Base-by-base conservation (phyloP, 2,329 filamentous ascomycete genomes). In the Fusarium hainanense region DNA sequence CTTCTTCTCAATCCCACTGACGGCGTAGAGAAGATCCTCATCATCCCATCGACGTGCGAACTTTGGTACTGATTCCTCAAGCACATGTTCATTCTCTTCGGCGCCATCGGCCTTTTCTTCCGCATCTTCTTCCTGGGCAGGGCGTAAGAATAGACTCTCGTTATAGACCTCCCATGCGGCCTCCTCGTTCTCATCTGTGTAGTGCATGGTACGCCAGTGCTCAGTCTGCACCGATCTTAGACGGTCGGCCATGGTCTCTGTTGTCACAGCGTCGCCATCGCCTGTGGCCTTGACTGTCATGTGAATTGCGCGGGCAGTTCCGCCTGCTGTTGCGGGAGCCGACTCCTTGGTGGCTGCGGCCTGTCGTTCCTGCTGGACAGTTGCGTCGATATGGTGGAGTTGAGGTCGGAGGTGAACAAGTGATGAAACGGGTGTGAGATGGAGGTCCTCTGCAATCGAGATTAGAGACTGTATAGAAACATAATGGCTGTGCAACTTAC, bases 341-440 rank as follows among this genome's bases (percentile, higher is more conserved):
- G 77, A 70, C 25, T 80, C 79, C 57, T 79, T 78, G 79, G 81
- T 75, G 30, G 79, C 75, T 77, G 82, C 75, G 37, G 81, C 80
- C 50, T 80, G 79, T 43, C 84, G 83, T 37, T 92, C 89, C 58
- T 93, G 86, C 74, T 98, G 93, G 48, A 90, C 85, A 47, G 89
- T 82, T 6, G 96, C 95, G 80, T 98, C 96, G 72, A 98, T 86
- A 81, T 98, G 94, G 80, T 97, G 93, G 66, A 97, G 92, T 76
- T 98, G 93, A 0, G 96, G 94, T 6, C 94, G 92, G 76, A 99
- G 89, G 77, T 97, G 93, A 43, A 97, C 92, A 46, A 97, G 88
- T 4, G 93, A 91, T 42, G 91, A 89, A 47, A 97, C 88, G 25
- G 92, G 92, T 1, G 93, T 97, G 41, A 98, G 88, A 81, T 98